phyloP scores from a whole-genome alignment of 345 rosid genomes.

The Erodium maritimum region DNA sequence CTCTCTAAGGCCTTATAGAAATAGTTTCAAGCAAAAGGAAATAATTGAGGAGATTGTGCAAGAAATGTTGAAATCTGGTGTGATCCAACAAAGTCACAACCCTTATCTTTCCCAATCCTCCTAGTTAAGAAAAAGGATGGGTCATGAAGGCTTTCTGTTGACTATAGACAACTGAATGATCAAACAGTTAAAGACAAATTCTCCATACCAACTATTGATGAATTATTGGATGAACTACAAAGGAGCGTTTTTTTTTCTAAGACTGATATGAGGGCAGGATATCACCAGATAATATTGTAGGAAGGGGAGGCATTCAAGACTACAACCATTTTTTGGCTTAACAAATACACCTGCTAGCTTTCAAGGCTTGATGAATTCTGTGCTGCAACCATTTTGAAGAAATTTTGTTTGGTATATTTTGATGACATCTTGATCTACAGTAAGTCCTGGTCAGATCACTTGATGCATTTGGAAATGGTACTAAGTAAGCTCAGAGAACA shows the following conservation, averaged over 20 bases:
- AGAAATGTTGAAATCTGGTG: not conserved
- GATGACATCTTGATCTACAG: too few species aligned
- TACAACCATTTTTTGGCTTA: not conserved
- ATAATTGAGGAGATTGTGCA: not conserved
- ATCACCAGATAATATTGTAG: not conserved
- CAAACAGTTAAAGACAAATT: not conserved
- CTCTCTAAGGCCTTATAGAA: not conserved
- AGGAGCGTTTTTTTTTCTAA: not conserved
- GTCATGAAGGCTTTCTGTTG: not conserved
- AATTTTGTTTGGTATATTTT: not conserved
- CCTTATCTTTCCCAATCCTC: not conserved
- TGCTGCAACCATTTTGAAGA: too few species aligned
- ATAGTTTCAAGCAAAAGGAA: not conserved
- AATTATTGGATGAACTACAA: not conserved
- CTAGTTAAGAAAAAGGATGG: conserved; percentile 1
- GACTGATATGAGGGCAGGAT: not conserved
- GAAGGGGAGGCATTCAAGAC: not conserved
- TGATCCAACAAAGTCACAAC: not conserved
- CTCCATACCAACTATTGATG: not conserved
- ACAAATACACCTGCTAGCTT: not conserved
- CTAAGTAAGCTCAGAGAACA: too few species aligned
- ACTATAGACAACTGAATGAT: not conserved
- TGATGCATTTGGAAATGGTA: too few species aligned
- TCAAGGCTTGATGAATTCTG: not conserved
- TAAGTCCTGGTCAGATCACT: too few species aligned